These are phyloP conservation scores for Scheffersomyces parashehatae DNA, from an alignment of 1,139 yeast genomes.

Conservation along the genomic window DNA sequence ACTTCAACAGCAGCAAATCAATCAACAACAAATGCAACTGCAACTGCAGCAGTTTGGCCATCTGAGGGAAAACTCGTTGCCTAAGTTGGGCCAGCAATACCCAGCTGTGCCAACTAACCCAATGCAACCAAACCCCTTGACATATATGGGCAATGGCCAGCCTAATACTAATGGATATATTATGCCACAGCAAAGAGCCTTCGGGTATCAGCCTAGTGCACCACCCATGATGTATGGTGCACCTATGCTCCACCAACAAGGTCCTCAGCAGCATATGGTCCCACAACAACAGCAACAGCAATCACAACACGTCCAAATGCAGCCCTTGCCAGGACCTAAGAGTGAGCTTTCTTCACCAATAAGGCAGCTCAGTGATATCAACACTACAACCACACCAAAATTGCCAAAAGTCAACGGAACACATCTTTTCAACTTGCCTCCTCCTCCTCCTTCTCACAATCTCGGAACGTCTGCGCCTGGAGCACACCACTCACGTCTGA, in stretches of 20 bases:
- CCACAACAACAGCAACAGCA: constrained; percentile 12
- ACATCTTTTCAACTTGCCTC: constrained; percentile 36
- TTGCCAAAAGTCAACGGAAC: constrained; percentile 34
- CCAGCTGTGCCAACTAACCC: constrained; percentile 16
- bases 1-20: constrained; percentile 17
- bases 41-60: constrained; percentile 17
- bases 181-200: constrained; percentile 7
- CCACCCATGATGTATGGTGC: constrained; percentile 15
- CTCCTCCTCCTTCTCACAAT: constrained; percentile 27
- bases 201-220: constrained; percentile 11
- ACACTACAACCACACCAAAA: constrained; percentile 29
- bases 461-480: constrained; percentile 11
- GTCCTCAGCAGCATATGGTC: constrained; percentile 5
- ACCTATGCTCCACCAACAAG: constrained; percentile 14
- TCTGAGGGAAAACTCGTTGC: constrained; percentile 18
- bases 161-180: constrained; percentile 9
- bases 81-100: constrained; percentile 22
- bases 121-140: constrained; percentile 25
- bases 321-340: constrained; percentile 10
- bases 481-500: constrained; percentile 29
- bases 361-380: constrained; percentile 26
- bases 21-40: constrained; percentile 11
- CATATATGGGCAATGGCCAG: constrained; percentile 18
- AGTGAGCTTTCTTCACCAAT: constrained; percentile 37
- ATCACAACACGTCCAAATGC: constrained; percentile 7